Conservation (phyloP, 768 basidiomycete genomes). For the Suillus subaureus region DNA sequence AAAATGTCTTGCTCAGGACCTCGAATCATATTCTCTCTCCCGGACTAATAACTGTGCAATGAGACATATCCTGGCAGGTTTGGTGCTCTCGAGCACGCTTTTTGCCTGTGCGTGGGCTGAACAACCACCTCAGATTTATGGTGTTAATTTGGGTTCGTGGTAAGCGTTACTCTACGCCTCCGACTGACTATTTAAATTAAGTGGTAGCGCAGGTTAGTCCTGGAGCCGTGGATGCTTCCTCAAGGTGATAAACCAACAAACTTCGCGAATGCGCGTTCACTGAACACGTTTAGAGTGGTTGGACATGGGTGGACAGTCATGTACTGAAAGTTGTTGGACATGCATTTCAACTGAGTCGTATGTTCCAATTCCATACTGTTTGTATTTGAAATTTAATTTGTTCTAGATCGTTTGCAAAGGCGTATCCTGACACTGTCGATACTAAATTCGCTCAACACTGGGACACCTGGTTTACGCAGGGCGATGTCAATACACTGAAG, state of each 20-base stretch:
- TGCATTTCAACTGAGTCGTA: constrained; percentile 76
- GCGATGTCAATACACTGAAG: too few relatives aligned
- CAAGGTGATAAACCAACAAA: constrained; percentile 40
- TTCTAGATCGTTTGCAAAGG: too few relatives aligned
- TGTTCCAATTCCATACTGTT: neutral
- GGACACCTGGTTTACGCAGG: too few relatives aligned
- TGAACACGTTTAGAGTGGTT: constrained; percentile 54
- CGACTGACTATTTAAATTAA: constrained; percentile 5
- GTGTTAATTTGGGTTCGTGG: constrained; percentile 74
- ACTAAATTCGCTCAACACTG: too few relatives aligned
- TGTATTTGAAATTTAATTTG: too few relatives aligned
- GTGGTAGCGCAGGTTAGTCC: constrained; percentile 55
- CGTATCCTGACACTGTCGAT: too few relatives aligned
- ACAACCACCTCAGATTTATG: constrained; percentile 53
- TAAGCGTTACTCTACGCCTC: constrained; percentile 22
- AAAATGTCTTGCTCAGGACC: too few relatives aligned
- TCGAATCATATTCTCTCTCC: neutral
- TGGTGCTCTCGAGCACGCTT: constrained; percentile 20
- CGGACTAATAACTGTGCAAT: constrained; percentile 11
- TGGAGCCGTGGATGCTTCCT: constrained; percentile 86
- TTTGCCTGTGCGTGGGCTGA: constrained; percentile 9
- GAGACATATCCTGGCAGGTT: constrained; percentile 18
- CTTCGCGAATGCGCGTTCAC: neutral
- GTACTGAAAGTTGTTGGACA: constrained; percentile 51
- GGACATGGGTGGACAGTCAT: constrained; percentile 70